Evolutionary conservation across 768 basidiomycete genomes (phyloP), one percentile per base, ranked within the genome.

Genomic region (Lactarius deliciosus): DNA sequence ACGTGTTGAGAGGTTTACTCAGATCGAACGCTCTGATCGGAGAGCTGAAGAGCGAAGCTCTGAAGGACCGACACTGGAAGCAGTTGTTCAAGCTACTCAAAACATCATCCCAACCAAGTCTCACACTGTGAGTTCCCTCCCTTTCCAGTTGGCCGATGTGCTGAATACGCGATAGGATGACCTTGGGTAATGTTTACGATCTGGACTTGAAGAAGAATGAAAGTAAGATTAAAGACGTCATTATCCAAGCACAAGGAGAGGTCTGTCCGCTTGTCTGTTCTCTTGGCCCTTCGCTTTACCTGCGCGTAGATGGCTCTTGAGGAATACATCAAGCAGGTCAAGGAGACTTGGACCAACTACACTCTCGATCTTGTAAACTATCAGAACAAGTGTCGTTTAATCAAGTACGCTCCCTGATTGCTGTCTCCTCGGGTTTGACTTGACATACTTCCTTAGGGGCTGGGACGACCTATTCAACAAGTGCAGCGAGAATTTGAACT

Each of bases 61-160:
- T 99, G 73, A 94, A 98, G 77, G 97, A 99, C 72, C 85, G 97
- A 65, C 97, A 99, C 75, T 99, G 97, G 97, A 92, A 94, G 74
- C 92, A 96, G 75, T 80, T 99, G 25, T 97, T 96, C 85, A 98
- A 98, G 76, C 85, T 84, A 18, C 79, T 99, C 63, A 83, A 86
- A 66, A 76, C 96, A 62, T 83, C 92, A 4, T 81, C 87, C 4
- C 87, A 90, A 60, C 89, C 92, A 65, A 90, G 85, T 71, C 80
- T 96, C 64, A 85, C 88, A 1, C 78, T 90, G 90, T 94, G 75
- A 69, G 77, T 74, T n/a, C 40, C 57, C 47, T 60, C 53, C 4
- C 38, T 28, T 13, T 60, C 32, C 28, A 30, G 13, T 58, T 41
- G 15, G 57, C 25, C 8, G 54, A 57, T 57, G n/a, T 57, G 28